Evolutionary conservation across 1,284 basidiomycete species (phyloP), one percentile per base, ranked within the genome.

Genomic region (Cryptococcus sp.): DNA sequence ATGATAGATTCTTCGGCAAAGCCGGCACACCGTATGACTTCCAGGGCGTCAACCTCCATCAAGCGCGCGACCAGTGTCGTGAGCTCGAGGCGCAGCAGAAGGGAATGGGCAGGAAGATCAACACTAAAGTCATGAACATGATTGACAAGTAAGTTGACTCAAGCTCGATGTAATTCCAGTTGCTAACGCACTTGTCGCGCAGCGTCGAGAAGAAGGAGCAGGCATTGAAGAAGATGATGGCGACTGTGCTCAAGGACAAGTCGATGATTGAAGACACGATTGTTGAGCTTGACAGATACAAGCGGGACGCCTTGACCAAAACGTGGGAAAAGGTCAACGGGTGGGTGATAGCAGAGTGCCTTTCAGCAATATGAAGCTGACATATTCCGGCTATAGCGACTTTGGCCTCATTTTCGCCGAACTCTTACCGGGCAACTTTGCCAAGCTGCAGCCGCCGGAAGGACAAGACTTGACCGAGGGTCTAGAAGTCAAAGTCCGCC

Each of bases 391-490:
- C n/a, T 15, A 35, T 35, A 93, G 91, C 52, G 95, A 98, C 77
- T 99, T 99, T 75, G 96, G 96, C 15, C 87, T 85, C 11, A 99
- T 99, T 76, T 99, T 99, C 75, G 93, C 86, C 5, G 96, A 99
- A 71, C 83, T 99, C 1, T 79, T 99, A 0, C 96, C 96, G 0
- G 94, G 94, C 30, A 99, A 99, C 78, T 96, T 94, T 73, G 93
- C 93, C 10, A 96, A 93, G 76, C 82, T 99, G 27, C 90, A 93
- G 71, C 91, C 94, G 8, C 92, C 93, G 3, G 94, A 99, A 59
- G 90, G 89, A 0, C 88, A 91, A 76, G 94, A 97, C 69, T 81
- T 99, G 58, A 95, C 93, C 71, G 85, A 95, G 63, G 96, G 96
- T 17, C 84, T 99, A 7, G 96, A 99, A 76, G 94, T 99, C 78